Base-by-base conservation (phyloP, 2,329 filamentous ascomycete species). In the Aspergillus versicolor region DNA sequence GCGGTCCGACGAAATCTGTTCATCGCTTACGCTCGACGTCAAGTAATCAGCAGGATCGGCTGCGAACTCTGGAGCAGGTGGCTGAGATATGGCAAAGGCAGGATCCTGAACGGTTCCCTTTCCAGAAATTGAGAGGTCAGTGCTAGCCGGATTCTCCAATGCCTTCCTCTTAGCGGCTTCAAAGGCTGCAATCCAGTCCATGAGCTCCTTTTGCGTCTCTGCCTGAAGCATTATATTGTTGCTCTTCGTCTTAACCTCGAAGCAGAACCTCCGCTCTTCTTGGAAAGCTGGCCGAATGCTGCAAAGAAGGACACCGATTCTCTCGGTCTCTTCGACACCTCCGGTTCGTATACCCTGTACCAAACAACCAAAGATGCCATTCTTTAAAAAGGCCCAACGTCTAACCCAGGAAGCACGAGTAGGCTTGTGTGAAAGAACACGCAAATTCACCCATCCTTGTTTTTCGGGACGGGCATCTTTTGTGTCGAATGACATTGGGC, bases 161-260 rank as follows among this genome's bases (percentile, higher is more conserved):
- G 93, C 93, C 70, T 89, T 91, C 65, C 92, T 91, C 77, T 99
- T 99, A 52, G 93, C 92, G 15, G 92, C 85, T 65, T 99, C 93
- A 66, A 99, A 97, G 0, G 93, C 88, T 62, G 90, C 86, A 54
- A 99, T 86, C 94, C 94, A 99, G 67, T 96, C 90, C 57, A 90
- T 92, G n/a, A 99, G 83, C 70, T 97, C 91, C 49, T 79, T 81
- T 71, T 99, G 94, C 0, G 91, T 96, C 72, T 99, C 94, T 4
- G 93, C 90, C 75, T 99, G 94, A 3, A 99, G 81, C 58, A 97
- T 79, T 61, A 96, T 87, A 49, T 88, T 94, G 61, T 90, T 90
- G 68, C 91, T 96, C 74, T 97, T 99, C 2, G 94, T 99, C 80
- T 97, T 99, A 68, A 99, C 89, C 75, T 99, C 94, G 67, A 99